Base-by-base conservation (phyloP, 495 filamentous ascomycete genomes). In the Daldinia loculata region DNA sequence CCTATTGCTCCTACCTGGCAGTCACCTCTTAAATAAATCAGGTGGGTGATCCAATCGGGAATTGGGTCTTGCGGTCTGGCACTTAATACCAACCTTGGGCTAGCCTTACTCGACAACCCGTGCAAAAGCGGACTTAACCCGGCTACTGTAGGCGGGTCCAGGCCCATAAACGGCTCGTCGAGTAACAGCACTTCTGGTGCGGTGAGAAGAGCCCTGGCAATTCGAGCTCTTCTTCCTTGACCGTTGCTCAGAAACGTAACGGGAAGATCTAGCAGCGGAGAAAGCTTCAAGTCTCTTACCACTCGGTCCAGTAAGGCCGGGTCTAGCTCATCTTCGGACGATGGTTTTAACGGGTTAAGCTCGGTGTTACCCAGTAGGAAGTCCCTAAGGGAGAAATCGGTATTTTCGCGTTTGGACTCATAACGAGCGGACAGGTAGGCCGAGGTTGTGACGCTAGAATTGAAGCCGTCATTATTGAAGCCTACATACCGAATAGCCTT, bases 121-220 rank as follows among this genome's bases (percentile, higher is more conserved):
- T 87, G 79, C 7, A 98, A 84, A 41, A 98, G 81, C 2, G 81
- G 80, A 22, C 91, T 94, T 71, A 98, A 77, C 11, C 85, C 85
- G 32, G 82, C 81, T 9, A 90, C 84, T 2, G 93, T 94, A 22
- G 88, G 86, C 24, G 95, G 95, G 76, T 99, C 95, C 36, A 99
- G 82, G 8, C 95, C 95, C 92, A 99, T 97, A 77, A 99, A 98
- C 14, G 95, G 94, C 74, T 97, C 95, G 80, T 99, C 95, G 11
- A 98, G 83, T 38, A 98, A 83, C 30, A 99, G 71, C 11, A 97
- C 82, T 79, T 95, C 91, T 0, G 95, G 95, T 61, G 85, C 85
- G 39, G 81, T 87, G 69, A 98, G 81, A 45, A 99, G 77, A 2
- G 94, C 93, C 71, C 91, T 91, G 0, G 93, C 95, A 69, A 99